Percentiles rank a stretch among this genome's conserved stretches.
These are phyloP conservation scores for Zea luxurians DNA, from an alignment of 176 grass and related monocot genomes.

Conservation along the genomic window DNA sequence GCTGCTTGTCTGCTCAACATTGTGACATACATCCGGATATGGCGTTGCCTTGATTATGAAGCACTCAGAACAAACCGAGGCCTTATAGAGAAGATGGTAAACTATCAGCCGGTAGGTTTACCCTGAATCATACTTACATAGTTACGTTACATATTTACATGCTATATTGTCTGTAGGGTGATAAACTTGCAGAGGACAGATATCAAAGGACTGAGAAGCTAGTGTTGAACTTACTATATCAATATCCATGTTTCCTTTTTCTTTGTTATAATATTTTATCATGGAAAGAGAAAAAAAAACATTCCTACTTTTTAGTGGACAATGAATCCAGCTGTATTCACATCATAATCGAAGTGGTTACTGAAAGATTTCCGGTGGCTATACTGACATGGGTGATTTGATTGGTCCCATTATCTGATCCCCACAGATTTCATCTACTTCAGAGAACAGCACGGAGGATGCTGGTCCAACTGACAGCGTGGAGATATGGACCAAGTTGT, in stretches of 20 bases:
- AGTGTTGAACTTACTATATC: slow-evolving; percentile 1
- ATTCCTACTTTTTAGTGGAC: not conserved
- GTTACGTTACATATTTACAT: not conserved
- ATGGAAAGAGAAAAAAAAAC: not conserved
- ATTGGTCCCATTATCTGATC: slow-evolving; percentile 21
- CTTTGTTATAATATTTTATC: slow-evolving; percentile 23
- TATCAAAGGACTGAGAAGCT: slow-evolving; percentile 8
- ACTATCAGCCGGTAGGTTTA: slow-evolving; percentile 41
- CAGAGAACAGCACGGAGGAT: slow-evolving; percentile 11
- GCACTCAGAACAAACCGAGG: slow-evolving; percentile 26
- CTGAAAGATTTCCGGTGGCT: not conserved
- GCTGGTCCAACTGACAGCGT: slow-evolving; percentile 21
- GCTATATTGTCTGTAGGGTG: not conserved
- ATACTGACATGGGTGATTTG: not conserved
- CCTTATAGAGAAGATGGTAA: slow-evolving; percentile 35
- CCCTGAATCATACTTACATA: not conserved
- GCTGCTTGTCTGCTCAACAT: slow-evolving; percentile 61
- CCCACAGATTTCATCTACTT: slow-evolving; percentile 23
- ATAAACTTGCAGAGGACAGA: slow-evolving; percentile 8
- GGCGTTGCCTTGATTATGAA: slow-evolving; percentile 49
- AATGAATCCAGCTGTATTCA: slow-evolving; percentile 6
- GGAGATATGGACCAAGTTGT: slow-evolving; percentile 48
- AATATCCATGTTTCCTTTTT: not conserved
- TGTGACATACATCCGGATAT: slow-evolving; percentile 53
- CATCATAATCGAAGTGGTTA: not conserved